Conservation (phyloP, 768 basidiomycete genomes). For the Leccinum ochraceum region DNA sequence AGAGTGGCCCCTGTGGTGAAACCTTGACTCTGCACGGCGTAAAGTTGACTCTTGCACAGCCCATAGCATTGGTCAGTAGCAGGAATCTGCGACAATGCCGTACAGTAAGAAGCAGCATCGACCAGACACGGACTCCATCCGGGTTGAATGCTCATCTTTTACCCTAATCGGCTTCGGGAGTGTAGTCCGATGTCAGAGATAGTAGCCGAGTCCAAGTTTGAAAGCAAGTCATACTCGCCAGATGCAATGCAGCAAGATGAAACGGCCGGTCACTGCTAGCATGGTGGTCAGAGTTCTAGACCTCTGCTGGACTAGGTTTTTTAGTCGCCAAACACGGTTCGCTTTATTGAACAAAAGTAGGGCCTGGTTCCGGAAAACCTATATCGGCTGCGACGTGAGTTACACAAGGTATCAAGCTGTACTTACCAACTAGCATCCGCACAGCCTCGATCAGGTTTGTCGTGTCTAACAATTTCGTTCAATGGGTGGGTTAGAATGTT, state of each 20-base stretch:
- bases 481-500: neutral
- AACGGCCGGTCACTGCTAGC: neutral
- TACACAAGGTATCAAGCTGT: neutral
- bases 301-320: neutral
- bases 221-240: neutral
- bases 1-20: neutral
- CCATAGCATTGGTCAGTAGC: neutral
- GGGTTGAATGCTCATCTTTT: neutral
- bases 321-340: too few relatives aligned
- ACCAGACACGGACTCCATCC: neutral
- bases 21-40: neutral
- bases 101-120: neutral
- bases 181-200: neutral
- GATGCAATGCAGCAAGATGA: neutral
- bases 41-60: neutral
- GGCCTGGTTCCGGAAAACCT: neutral
- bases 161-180: neutral
- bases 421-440: slow-evolving; percentile 24
- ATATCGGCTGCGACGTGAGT: slow-evolving; percentile 10
- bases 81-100: neutral
- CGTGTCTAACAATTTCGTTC: slow-evolving; percentile 12
- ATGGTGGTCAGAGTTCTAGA: neutral
- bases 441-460: slow-evolving; percentile 20
- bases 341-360: too few relatives aligned
- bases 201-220: neutral